Evolutionary conservation across 352 stramenopile species (phyloP), one percentile per base, ranked within the genome.

Genomic region (Aphanomyces stellatus): DNA sequence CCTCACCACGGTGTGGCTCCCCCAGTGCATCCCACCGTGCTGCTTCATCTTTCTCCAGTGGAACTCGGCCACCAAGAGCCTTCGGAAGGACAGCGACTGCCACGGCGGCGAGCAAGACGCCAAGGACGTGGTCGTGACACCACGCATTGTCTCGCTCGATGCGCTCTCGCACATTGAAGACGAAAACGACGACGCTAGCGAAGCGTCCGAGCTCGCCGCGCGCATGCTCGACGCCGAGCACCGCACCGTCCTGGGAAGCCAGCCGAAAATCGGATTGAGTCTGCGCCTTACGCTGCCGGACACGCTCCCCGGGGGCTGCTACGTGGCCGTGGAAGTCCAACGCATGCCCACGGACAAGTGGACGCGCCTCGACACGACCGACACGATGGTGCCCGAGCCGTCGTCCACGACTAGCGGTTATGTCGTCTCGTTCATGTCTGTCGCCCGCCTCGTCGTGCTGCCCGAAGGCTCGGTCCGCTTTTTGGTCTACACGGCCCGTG

Each of bases 41-140:
- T 93, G 82, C 61, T 69, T 95, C 25, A 92, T 95, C 57, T 95
- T 93, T 67, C 69, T 95, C 22, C 86, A 95, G 71, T 94, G 86
- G 86, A 94, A 94, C 65, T 81, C 84, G 17, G 92, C 86, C 2
- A 81, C 86, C 0, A 88, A 93, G 66, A 87, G 84, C n/a, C 66
- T 95, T 25, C 79, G 84, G 5, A 79, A 95, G 33, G 77, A 80
- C 3, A 78, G 87, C 33, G 65, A 76, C 49, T 33, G 13, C 17
- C 10, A n/a, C 13, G 6, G 25, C 17, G 33, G n/a, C 13, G 81
- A 87, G 22, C 41, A 49, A 2, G 40, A 43, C 34, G 22, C 41
- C 41, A 91, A 91, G 35, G 82, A 77, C 8, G 81, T 90, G 70
- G 88, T 94, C 37, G 72, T 81, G 15, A 94, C 85, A 0, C 85